Evolutionary conservation across 257 asterid genomes (phyloP), one percentile per base, ranked within the genome.

Genomic region (Hygrophila difformis): DNA sequence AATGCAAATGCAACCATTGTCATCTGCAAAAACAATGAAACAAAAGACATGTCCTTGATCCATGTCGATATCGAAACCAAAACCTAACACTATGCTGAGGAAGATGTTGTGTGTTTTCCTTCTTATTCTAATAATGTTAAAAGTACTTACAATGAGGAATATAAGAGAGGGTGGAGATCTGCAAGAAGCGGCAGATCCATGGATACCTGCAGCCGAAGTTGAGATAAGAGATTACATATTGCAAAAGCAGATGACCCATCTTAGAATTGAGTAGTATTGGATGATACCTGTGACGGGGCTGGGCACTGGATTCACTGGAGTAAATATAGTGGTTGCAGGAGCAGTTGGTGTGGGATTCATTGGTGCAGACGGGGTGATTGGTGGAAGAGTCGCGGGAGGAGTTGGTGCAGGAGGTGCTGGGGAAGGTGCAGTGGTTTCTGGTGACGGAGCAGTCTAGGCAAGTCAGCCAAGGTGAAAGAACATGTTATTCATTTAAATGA

Each of bases 181-280:
- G 77, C 65, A 34, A 7, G 82, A 85, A 86, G 66, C 78, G 77
- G 60, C 96, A 79, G 66, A 65, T 69, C 89, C 93, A 70, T 2
- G 76, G 65, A 67, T 72, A 77, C 88, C 80, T 77, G 78, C 79
- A 70, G 82, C 62, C 55, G 84, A 67, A n/a, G n/a, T 78, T 82
- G 98, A 70, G 76, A 86, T 35, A 78, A 68, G 35, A 77, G 73
- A 76, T 82, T 85, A 26, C n/a, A n/a, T 86, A 77, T 77, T 51
- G 91, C 94, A 54, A 75, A 89, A 66, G 93, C 78, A 44, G 97
- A 87, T 12, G 73, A 58, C 43, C 93, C 96, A 34, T 94, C 84
- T 68, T 51, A 77, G 87, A 60, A 87, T 77, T 24, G 89, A 71
- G 47, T 74, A 49, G 64, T 93, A 87, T 34, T 82, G 89, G 37